phyloP scores from a whole-genome alignment of 331 rosid species.

The Pyracantha coccinea region DNA sequence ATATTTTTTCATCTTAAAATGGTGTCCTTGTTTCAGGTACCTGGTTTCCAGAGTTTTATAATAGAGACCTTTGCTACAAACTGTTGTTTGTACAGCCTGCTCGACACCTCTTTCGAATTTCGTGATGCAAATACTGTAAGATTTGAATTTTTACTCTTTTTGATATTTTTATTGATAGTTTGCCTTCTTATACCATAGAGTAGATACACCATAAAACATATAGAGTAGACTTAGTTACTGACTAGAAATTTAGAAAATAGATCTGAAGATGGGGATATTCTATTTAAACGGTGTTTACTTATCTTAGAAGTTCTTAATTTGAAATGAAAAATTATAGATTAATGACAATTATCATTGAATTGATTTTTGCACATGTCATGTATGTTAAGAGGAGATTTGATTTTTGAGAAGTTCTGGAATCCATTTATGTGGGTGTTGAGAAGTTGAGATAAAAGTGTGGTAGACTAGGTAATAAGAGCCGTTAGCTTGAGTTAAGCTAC shows the following conservation, averaged over 20 bases:
- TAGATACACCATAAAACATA: background rate
- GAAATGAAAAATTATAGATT: background rate
- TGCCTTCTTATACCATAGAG: background rate
- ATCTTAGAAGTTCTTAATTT: background rate
- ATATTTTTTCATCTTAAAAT: background rate
- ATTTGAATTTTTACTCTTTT: constrained; percentile 8
- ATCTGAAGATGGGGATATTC: background rate
- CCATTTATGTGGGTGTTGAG: background rate
- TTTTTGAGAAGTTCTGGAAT: background rate
- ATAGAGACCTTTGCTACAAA: constrained; percentile 74
- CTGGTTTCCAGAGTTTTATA: constrained; percentile 85
- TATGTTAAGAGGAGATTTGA: background rate
- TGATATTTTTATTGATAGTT: background rate
- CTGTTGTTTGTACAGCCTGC: constrained; percentile 91
- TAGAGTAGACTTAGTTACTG: background rate
- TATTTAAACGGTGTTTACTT: background rate
- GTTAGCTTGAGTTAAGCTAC: background rate
- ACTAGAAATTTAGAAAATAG: background rate
- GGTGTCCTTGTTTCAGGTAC: constrained; percentile 46
- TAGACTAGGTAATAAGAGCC: background rate
- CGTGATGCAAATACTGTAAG: constrained; percentile 96
- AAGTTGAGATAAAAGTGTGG: background rate
- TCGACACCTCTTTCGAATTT: constrained; percentile 83
- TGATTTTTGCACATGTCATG: background rate
- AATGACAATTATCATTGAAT: background rate